A percentile compares a stretch with the other conserved stretches of the same genome.
Conservation (phyloP, 2,329 filamentous ascomycete genomes). For the Dothideomycetes sp. region DNA sequence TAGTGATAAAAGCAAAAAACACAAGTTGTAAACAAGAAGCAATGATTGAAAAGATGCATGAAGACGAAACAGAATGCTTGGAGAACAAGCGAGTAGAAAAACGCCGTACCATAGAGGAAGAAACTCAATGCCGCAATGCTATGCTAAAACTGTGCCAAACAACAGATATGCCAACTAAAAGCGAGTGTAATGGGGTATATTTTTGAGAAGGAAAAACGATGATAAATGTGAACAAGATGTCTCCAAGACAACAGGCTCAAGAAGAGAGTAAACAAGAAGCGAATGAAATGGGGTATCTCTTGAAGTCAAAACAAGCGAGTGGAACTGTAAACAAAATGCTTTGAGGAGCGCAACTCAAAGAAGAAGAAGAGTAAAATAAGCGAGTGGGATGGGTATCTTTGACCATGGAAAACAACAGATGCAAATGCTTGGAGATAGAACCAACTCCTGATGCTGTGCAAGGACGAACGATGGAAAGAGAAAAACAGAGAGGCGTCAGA, state of each 20-base stretch:
- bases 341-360: background rate
- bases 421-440: too few relatives aligned
- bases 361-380: constrained; percentile 5
- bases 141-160: too few relatives aligned
- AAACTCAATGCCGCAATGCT: too few relatives aligned
- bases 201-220: background rate
- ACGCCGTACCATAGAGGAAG: too few relatives aligned
- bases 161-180: too few relatives aligned
- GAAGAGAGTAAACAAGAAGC: background rate
- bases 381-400: constrained; percentile 21
- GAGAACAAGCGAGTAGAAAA: background rate
- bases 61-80: background rate
- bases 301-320: background rate
- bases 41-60: background rate
- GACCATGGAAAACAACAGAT: constrained; percentile 4
- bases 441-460: too few relatives aligned
- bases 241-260: background rate
- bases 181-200: constrained; percentile 1
- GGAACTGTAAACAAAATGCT: background rate
- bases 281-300: constrained; percentile 4
- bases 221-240: background rate
- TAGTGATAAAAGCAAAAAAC: too few relatives aligned
- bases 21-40: too few relatives aligned
- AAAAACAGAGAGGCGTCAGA: constrained; percentile 2
- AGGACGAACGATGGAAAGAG: constrained; percentile 9